phyloP scores from a whole-genome alignment of 164 flowering plant genomes.

The Kingdonia uniflora region DNA sequence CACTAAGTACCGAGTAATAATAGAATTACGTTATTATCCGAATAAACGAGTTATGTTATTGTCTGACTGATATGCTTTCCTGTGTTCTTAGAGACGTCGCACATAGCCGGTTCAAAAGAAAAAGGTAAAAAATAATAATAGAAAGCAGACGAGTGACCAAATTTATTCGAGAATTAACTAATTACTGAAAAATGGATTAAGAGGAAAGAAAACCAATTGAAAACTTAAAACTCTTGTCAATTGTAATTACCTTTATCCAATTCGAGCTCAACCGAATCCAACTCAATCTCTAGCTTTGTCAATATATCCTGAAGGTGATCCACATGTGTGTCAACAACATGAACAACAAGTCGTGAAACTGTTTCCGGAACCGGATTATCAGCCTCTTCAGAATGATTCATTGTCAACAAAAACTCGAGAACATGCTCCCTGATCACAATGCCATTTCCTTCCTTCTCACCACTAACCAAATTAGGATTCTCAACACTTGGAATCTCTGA shows the following conservation, averaged over 20 bases:
- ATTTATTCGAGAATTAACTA: too few species aligned
- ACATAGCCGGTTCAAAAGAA: too few species aligned
- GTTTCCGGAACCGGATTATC: slow-evolving; percentile 95
- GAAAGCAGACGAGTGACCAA: too few species aligned
- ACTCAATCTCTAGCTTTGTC: slow-evolving; percentile 81
- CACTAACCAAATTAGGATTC: slow-evolving; percentile 30
- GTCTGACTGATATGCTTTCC: too few species aligned
- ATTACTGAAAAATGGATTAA: too few species aligned
- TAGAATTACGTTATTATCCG: too few species aligned
- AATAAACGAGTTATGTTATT: too few species aligned
- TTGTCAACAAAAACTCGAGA: slow-evolving; percentile 85
- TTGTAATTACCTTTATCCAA: slow-evolving; percentile 72
- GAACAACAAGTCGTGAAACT: slow-evolving; percentile 75
- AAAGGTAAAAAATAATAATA: too few species aligned
- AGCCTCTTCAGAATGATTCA: slow-evolving; percentile 97
- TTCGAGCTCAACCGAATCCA: slow-evolving; percentile 84
- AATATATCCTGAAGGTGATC: slow-evolving; percentile 94
- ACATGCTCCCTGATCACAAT: slow-evolving; percentile 88
- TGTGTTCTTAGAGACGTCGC: too few species aligned
- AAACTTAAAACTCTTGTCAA: too few species aligned
- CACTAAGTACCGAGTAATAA: too few species aligned
- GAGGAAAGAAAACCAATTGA: too few species aligned
- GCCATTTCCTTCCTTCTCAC: slow-evolving; percentile 38
- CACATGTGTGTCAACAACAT: slow-evolving; percentile 81
- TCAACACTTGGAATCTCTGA: slow-evolving; percentile 87